Evolutionary conservation across 371 early-diverging fungal species (phyloP).

Genomic region (Saksenaea vasiformis): DNA sequence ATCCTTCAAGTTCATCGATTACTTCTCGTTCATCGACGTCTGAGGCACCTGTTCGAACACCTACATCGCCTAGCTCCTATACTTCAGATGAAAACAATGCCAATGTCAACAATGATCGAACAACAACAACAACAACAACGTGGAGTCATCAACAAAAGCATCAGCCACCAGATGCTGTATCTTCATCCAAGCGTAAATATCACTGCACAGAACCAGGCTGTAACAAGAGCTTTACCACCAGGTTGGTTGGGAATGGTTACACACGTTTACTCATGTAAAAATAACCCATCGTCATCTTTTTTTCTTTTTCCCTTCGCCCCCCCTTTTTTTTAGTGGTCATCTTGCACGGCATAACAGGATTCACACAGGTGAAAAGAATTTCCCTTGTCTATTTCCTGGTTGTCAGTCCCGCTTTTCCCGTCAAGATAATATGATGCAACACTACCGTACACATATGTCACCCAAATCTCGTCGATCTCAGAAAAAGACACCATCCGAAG

Average conservation of each 20-base stretch:
- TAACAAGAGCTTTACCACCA: constrained; percentile 53
- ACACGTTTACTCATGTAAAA: not conserved
- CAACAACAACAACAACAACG: not conserved
- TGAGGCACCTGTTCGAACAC: not conserved
- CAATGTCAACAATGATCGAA: constrained; percentile 6
- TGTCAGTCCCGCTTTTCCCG: constrained; percentile 87
- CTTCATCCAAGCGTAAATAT: constrained; percentile 39
- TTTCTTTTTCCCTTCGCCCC: not conserved
- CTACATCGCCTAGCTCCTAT: not conserved
- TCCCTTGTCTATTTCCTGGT: constrained; percentile 75
- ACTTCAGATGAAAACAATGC: not conserved
- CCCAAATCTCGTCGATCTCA: constrained; percentile 68
- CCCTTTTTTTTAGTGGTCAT: constrained; percentile 63
- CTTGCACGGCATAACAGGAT: constrained; percentile 88
- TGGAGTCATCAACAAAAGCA: constrained; percentile 1
- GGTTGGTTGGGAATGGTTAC: constrained; percentile 22
- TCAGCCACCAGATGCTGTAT: constrained; percentile 6
- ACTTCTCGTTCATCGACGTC: not conserved
- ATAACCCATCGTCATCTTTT: not conserved
- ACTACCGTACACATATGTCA: constrained; percentile 82
- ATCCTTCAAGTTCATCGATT: not conserved
- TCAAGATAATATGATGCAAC: constrained; percentile 92
- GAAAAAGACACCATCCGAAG: constrained; percentile 24
- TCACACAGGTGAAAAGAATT: constrained; percentile 93
- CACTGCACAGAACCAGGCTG: constrained; percentile 46